Base-by-base conservation (phyloP, 768 basidiomycete species). In the Termitomyces sp. region DNA sequence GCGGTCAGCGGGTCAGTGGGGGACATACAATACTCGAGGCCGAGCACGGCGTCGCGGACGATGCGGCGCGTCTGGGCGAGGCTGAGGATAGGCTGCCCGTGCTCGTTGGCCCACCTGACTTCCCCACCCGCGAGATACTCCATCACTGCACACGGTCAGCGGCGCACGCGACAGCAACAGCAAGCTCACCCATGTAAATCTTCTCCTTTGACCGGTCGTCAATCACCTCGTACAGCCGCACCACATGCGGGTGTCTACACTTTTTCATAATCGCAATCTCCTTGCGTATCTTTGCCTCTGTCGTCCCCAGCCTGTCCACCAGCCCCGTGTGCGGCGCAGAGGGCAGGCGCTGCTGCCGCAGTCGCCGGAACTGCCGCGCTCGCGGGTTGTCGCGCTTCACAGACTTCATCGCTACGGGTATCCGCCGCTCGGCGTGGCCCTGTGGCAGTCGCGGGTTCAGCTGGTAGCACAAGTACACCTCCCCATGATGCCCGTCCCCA, bases 221-320 rank as follows among this genome's bases (percentile, higher is more conserved):
- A 60, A 99, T 95, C 67, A 98, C 94, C 71, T 98, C 94, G 64
- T 86, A 85, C 56, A 99, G 80, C 61, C 88, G 79, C 12, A 98
- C 94, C 58, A 97, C 86, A 69, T 97, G 87, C 0, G 90, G 87
- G 67, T 97, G 94, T 47, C 86, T 77, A 65, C 92, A 88, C 68
- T 97, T 95, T 78, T 98, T 98, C 92, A 99, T 97, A 71, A 98
- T 95, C 2, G 97, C 97, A 58, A 98, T 94, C 74, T 98, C 96
- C 71, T 87, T 88, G 63, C 85, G 80, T 60, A 97, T 93, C 74
- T 93, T 92, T 61, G 84, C 79, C 67, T 93, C 92, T 31, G 85
- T 84, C 24, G 83, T 87, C 57, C 82, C 79, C 42, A 89, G 79
- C 59, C 81, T 81, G 70, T 89, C 87, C 4, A 80, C 80, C n/a